Conservation (phyloP, 192 early-diverging fungal genomes). For the Pilobolus umbonatus region DNA sequence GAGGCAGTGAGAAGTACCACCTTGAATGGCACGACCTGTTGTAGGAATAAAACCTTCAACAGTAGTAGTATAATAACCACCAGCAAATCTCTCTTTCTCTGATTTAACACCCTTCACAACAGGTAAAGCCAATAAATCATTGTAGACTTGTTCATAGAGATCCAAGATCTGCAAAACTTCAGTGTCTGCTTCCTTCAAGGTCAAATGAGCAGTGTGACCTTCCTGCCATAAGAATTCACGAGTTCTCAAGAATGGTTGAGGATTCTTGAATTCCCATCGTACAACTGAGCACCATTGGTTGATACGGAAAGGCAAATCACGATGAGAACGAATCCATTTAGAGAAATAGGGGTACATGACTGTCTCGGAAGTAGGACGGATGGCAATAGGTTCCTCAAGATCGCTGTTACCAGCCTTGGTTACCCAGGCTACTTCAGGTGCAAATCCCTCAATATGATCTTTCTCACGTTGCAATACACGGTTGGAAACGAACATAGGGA, state of each 20-base stretch:
- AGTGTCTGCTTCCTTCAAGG: slow-evolving; percentile 76
- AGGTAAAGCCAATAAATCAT: slow-evolving; percentile 94
- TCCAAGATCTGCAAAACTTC: slow-evolving; percentile 92
- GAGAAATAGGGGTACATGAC: slow-evolving; percentile 99
- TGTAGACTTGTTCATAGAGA: slow-evolving; percentile 94
- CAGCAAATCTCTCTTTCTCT: slow-evolving; percentile 99
- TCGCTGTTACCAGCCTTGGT: slow-evolving; percentile 92
- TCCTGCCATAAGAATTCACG: slow-evolving; percentile 99
- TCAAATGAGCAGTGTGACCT: slow-evolving; percentile 95
- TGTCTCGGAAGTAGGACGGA: slow-evolving; percentile 98
- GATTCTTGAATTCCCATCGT: slow-evolving; percentile 99
- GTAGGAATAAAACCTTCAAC: slow-evolving; percentile 96
- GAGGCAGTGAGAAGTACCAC: slow-evolving; percentile 95
- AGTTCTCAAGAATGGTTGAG: slow-evolving; percentile 97
- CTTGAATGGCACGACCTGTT: slow-evolving; percentile 97
- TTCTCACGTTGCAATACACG: slow-evolving; percentile 90
- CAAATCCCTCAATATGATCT: slow-evolving; percentile 99
- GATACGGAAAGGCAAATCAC: slow-evolving; percentile 92
- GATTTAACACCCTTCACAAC: slow-evolving; percentile 96
- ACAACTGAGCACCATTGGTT: slow-evolving; percentile 99
- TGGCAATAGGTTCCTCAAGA: slow-evolving; percentile 93
- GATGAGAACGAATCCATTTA: slow-evolving; percentile 96
- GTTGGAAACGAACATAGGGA: slow-evolving; percentile 98
- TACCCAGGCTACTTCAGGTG: slow-evolving; percentile 99
- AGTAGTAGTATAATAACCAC: slow-evolving; percentile 95